These are phyloP conservation scores for Borealophlyctis nickersoniae DNA, from an alignment of 192 early-diverging fungal genomes.

Conservation along the genomic window DNA sequence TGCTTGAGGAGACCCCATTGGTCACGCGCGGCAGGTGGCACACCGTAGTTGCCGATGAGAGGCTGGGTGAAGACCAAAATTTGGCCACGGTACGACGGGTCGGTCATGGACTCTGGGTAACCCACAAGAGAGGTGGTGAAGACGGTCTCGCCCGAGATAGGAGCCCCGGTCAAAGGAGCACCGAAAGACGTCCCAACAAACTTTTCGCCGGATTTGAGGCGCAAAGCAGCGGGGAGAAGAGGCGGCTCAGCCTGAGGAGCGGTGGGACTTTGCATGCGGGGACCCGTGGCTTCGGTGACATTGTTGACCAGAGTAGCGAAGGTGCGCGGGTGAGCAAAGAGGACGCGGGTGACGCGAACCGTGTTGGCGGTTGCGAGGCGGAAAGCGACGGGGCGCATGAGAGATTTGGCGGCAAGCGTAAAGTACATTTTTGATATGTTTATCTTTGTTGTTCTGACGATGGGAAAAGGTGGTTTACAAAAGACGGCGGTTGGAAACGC, in stretches of 20 bases:
- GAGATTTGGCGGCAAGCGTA: neutral
- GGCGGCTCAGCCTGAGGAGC: constrained; percentile 36
- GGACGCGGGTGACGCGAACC: constrained; percentile 8
- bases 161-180: constrained; percentile 48
- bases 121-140: constrained; percentile 94
- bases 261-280: constrained; percentile 31
- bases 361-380: constrained; percentile 4
- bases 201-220: constrained; percentile 74
- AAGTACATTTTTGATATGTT: no score
- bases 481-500: no score
- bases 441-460: no score
- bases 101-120: constrained; percentile 97
- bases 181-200: constrained; percentile 89
- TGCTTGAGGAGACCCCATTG: constrained; percentile 77
- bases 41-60: constrained; percentile 94
- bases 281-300: no score
- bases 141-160: constrained; percentile 84
- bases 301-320: constrained; percentile 4
- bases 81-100: constrained; percentile 95
- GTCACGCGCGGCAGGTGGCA: constrained; percentile 71
- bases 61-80: constrained; percentile 97
- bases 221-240: constrained; percentile 61
- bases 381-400: constrained; percentile 17
- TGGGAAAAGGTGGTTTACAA: no score
- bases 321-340: constrained; percentile 1